These are phyloP conservation scores for Xylariales sp. DNA, from an alignment of 2,329 filamentous ascomycete species.

Conservation along the genomic window DNA sequence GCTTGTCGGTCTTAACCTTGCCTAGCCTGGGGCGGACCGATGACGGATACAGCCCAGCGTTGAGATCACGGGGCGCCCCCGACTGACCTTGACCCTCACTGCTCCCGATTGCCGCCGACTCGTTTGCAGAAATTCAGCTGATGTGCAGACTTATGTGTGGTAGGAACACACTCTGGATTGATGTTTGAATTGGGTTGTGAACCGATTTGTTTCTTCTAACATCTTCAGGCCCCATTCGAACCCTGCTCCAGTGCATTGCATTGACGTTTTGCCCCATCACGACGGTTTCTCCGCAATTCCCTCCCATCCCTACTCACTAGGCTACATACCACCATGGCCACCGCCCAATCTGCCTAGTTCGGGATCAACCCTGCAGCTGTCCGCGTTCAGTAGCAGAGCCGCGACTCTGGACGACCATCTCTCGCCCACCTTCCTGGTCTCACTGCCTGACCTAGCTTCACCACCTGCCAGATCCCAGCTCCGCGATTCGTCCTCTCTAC, in stretches of 20 bases:
- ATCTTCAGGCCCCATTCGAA: too few relatives aligned
- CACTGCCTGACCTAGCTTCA: not conserved
- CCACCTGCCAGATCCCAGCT: not conserved
- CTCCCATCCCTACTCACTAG: not conserved
- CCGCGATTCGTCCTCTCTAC: not conserved
- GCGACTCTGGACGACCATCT: slow-evolving; percentile 6
- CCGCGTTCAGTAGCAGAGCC: slow-evolving; percentile 10
- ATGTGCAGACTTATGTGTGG: too few relatives aligned
- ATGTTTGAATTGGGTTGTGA: too few relatives aligned
- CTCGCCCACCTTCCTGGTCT: not conserved
- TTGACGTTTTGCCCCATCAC: too few relatives aligned
- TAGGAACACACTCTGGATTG: too few relatives aligned
- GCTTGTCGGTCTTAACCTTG: not conserved
- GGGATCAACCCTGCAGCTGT: slow-evolving; percentile 7
- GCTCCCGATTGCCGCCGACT: too few relatives aligned
- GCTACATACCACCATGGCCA: slow-evolving; percentile 7
- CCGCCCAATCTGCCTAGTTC: slow-evolving; percentile 8
- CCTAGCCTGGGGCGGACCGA: not conserved
- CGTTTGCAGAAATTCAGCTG: too few relatives aligned
- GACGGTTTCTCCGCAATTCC: not conserved
- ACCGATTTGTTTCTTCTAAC: too few relatives aligned
- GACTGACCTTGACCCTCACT: slow-evolving; percentile 4
- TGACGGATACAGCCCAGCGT: not conserved
- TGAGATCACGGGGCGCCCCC: slow-evolving; percentile 3
- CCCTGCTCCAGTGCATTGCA: too few relatives aligned